A percentile compares a stretch with the other conserved stretches of the same genome.
Evolutionary conservation across 768 basidiomycete species (phyloP).

Genomic region (Xerocomus potaroensis): DNA sequence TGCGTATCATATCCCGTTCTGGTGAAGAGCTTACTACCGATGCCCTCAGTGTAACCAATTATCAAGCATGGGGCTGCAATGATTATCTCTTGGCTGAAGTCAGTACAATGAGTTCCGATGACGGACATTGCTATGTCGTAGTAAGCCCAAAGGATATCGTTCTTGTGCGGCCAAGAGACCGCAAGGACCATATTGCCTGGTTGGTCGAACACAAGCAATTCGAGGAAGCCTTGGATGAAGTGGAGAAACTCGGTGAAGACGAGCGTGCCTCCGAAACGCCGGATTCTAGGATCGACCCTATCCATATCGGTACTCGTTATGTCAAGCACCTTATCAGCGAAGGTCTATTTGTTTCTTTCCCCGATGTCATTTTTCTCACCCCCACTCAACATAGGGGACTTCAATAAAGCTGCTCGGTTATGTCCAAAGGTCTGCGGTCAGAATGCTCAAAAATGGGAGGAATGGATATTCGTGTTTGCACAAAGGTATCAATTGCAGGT

Average conservation of each 20-base stretch:
- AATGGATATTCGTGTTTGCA: conserved; percentile 90
- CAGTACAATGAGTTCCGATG: conserved; percentile 13
- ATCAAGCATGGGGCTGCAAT: conserved; percentile 83
- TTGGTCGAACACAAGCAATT: conserved; percentile 80
- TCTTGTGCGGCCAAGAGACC: conserved; percentile 82
- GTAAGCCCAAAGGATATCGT: conserved; percentile 85
- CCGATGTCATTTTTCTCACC: not conserved
- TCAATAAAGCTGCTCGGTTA: conserved; percentile 72
- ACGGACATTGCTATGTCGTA: conserved; percentile 68
- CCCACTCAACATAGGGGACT: conserved; percentile 44
- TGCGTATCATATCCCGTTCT: conserved; percentile 82
- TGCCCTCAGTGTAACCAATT: conserved; percentile 73
- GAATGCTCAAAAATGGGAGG: conserved; percentile 85
- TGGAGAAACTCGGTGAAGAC: conserved; percentile 55
- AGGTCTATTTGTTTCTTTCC: conserved; percentile 40
- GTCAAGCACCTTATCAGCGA: conserved; percentile 80
- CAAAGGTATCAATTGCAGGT: conserved; percentile 78
- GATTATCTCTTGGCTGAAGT: conserved; percentile 77
- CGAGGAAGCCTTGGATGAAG: conserved; percentile 82
- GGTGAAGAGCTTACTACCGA: conserved; percentile 90
- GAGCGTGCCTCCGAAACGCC: conserved; percentile 29
- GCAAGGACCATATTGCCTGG: conserved; percentile 89
- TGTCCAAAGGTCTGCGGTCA: conserved; percentile 83
- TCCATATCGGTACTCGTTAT: conserved; percentile 80
- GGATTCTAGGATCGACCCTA: conserved; percentile 46